Conservation (phyloP, 2,329 filamentous ascomycete species). For the Pseudogymnoascus sp. region DNA sequence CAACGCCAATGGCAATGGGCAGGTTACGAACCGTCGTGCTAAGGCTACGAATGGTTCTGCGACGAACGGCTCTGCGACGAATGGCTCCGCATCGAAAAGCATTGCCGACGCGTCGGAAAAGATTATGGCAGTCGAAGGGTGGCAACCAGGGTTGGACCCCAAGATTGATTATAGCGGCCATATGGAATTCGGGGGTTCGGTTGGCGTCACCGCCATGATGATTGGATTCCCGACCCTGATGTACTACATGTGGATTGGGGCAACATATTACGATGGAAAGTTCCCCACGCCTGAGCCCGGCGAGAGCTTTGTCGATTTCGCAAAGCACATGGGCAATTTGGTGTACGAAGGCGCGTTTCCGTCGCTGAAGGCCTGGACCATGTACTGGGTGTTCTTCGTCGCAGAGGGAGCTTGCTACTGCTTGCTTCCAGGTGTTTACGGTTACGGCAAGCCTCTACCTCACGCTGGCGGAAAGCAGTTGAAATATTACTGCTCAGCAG, state of each 20-base stretch:
- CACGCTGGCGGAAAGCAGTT: constrained; percentile 81
- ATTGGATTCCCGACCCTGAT: constrained; percentile 86
- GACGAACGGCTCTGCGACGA: constrained; percentile 3
- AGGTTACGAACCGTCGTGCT: not conserved
- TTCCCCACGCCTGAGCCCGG: constrained; percentile 61
- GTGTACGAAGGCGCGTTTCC: constrained; percentile 83
- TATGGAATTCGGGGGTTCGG: constrained; percentile 81
- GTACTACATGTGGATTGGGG: constrained; percentile 99
- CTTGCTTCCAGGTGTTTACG: constrained; percentile 77
- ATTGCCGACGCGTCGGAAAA: constrained; percentile 16
- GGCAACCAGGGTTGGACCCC: constrained; percentile 53
- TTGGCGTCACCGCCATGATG: constrained; percentile 82
- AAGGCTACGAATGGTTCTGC: constrained; percentile 9
- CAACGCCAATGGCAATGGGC: constrained; percentile 12
- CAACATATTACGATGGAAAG: constrained; percentile 83
- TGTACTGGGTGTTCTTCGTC: constrained; percentile 92
- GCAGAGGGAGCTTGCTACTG: constrained; percentile 81
- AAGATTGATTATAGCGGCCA: constrained; percentile 57
- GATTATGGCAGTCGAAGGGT: constrained; percentile 43
- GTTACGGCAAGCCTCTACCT: constrained; percentile 79
- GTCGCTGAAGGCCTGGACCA: constrained; percentile 72
- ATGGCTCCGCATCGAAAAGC: constrained; percentile 11
- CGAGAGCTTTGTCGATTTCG: constrained; percentile 66
- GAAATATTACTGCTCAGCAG: constrained; percentile 88
- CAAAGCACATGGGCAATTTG: constrained; percentile 61